Evolutionary conservation across 768 basidiomycete species (phyloP).

Genomic region (Xerocomellus intermedius): DNA sequence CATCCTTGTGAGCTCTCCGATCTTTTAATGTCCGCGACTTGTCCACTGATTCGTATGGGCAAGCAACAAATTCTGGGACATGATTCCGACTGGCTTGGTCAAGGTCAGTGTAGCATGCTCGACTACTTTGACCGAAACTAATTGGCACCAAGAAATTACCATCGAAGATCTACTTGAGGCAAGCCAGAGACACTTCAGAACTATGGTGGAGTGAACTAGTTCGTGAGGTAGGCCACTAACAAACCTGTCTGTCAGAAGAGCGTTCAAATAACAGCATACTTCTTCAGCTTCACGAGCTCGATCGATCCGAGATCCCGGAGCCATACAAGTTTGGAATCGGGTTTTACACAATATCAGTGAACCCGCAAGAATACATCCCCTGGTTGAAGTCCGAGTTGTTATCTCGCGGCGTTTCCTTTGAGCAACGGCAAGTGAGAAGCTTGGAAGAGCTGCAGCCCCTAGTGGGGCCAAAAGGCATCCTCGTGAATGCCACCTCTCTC

Average conservation of each 20-base stretch:
- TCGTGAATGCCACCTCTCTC: slow-evolving; percentile 58
- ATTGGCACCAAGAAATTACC: slow-evolving; percentile 37
- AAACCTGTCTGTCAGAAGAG: neutral
- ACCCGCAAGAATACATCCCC: slow-evolving; percentile 50
- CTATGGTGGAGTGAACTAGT: slow-evolving; percentile 42
- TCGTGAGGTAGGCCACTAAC: slow-evolving; percentile 34
- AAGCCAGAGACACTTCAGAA: slow-evolving; percentile 14
- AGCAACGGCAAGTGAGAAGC: slow-evolving; percentile 40
- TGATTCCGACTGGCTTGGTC: slow-evolving; percentile 44
- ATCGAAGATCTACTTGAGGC: slow-evolving; percentile 32
- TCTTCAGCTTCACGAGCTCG: slow-evolving; percentile 34
- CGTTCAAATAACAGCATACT: neutral
- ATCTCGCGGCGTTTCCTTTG: slow-evolving; percentile 42
- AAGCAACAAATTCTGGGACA: slow-evolving; percentile 47
- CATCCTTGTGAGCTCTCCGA: slow-evolving; percentile 38
- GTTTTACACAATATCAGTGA: slow-evolving; percentile 48
- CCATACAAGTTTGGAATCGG: slow-evolving; percentile 37
- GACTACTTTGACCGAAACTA: neutral
- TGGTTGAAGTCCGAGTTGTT: slow-evolving; percentile 45
- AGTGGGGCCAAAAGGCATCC: slow-evolving; percentile 36
- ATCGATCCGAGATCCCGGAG: slow-evolving; percentile 35
- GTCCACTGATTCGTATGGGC: slow-evolving; percentile 4
- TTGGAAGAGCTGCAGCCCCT: slow-evolving; percentile 47
- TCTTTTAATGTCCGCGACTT: neutral
- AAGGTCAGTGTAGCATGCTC: slow-evolving; percentile 27